A percentile compares a stretch with the other conserved stretches of the same genome.
Evolutionary conservation across 352 stramenopile genomes (phyloP).

Genomic region (Globisporangium echinulatum): DNA sequence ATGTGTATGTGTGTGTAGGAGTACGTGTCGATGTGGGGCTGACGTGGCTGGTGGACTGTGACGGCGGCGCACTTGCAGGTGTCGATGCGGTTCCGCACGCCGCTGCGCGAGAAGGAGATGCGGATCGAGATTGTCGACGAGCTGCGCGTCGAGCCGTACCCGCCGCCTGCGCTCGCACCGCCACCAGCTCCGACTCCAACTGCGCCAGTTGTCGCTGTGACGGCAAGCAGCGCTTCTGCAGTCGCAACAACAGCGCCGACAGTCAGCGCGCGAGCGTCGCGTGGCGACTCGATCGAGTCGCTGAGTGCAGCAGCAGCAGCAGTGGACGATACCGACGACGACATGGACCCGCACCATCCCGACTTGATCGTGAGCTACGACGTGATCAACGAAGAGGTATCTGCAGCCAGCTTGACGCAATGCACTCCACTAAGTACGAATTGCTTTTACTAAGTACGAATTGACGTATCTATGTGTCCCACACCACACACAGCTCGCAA

Average conservation of each 20-base stretch:
- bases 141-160: slow-evolving; percentile 53
- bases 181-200: too few relatives aligned
- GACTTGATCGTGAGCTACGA: slow-evolving; percentile 83
- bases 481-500: slow-evolving; percentile 37
- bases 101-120: slow-evolving; percentile 60
- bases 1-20: not conserved
- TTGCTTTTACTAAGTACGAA: too few relatives aligned
- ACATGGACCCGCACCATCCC: slow-evolving; percentile 42
- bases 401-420: not conserved
- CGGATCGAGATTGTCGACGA: slow-evolving; percentile 33
- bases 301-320: not conserved
- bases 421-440: too few relatives aligned
- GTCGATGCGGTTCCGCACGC: slow-evolving; percentile 41
- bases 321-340: slow-evolving; percentile 11
- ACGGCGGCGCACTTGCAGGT: slow-evolving; percentile 46
- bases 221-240: not conserved
- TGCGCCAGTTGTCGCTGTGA: not conserved
- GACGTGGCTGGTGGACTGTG: not conserved
- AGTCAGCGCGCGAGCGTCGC: not conserved
- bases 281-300: slow-evolving; percentile 1
- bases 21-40: slow-evolving; percentile 1
- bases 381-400: slow-evolving; percentile 75
- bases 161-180: not conserved
- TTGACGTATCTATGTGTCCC: not conserved
- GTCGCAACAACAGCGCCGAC: too few relatives aligned